phyloP scores from a whole-genome alignment of 331 rosid genomes.

The Quercus lobata region DNA sequence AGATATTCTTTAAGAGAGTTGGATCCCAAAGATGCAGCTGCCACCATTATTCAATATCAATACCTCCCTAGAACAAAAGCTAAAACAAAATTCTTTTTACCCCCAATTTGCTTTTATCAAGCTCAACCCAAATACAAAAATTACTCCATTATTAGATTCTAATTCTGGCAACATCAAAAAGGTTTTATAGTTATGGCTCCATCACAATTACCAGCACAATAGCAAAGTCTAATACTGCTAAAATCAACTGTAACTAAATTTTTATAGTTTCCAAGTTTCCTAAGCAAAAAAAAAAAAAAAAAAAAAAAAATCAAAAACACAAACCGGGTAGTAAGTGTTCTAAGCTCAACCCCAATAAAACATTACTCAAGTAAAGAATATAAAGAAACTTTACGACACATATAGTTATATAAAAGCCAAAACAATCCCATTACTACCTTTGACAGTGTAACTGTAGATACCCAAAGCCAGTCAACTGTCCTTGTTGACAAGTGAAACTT shows the following conservation, averaged over 20 bases:
- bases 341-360: too few relatives aligned
- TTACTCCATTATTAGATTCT: too few relatives aligned
- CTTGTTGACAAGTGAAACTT: conserved; percentile 85
- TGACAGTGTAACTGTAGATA: conserved; percentile 62
- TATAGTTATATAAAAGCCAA: background rate
- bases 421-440: conserved; percentile 41
- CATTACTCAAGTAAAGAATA: background rate
- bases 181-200: too few relatives aligned
- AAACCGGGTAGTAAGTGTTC: background rate
- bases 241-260: too few relatives aligned
- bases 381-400: conserved; percentile 3
- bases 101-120: too few relatives aligned
- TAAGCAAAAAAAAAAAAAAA: background rate
- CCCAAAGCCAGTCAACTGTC: conserved; percentile 62
- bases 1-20: conserved; percentile 70
- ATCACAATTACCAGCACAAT: too few relatives aligned
- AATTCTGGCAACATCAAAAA: too few relatives aligned
- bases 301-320: background rate
- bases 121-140: too few relatives aligned
- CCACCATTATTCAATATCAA: conserved; percentile 25
- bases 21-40: conserved; percentile 31
- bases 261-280: too few relatives aligned
- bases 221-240: too few relatives aligned
- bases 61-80: background rate
- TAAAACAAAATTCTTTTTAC: too few relatives aligned